Evolutionary conservation across 352 stramenopile species (phyloP), one percentile per base, ranked within the genome.

Genomic region (Phytophthora cactorum): DNA sequence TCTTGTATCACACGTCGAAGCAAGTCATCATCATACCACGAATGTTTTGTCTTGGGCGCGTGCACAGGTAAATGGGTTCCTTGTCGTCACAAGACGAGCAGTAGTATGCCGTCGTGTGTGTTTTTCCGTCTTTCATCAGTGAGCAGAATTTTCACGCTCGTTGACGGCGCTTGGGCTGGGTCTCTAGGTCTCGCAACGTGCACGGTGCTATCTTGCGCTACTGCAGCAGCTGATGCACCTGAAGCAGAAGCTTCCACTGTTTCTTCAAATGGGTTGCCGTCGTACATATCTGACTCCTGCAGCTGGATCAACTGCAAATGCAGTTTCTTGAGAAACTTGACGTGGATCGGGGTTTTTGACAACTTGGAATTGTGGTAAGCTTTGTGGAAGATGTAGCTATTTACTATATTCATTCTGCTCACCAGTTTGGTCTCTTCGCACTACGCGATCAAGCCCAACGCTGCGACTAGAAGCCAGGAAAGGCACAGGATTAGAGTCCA

Each of bases 361-460:
- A 22, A 32, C 22, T 51, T 50, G 22, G 6, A 15, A 15, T 50
- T 28, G 43, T 28, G 43, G 25, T 34, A 32, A 12, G 44, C 43
- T 32, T 51, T 51, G 44, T 51, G 44, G 1, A 51, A 5, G 39
- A 45, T 45, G 17, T 45, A 45, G 11, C 39, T 25, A 22, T 45
- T 45, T 22, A 22, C 39, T n/a, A 45, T 45, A 45, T 22, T 51
- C 44, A 32, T 51, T 25, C 44, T 51, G 44, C 25, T 51, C 44
- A 5, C 44, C 44, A n/a, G n/a, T n/a, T n/a, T 32, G 32, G 17
- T 51, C 25, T 12, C 44, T 14, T 2, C 44, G 17, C 3, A 32
- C 17, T 25, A 51, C 44, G 28, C 44, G 14, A 32, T 51, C 44
- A 25, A 51, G 9, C 22, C 34, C 25, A 10, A 32, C 25, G 22